Evolutionary conservation across 1,284 basidiomycete species (phyloP), one percentile per base, ranked within the genome.

Genomic region (Neonothopanus nambi): DNA sequence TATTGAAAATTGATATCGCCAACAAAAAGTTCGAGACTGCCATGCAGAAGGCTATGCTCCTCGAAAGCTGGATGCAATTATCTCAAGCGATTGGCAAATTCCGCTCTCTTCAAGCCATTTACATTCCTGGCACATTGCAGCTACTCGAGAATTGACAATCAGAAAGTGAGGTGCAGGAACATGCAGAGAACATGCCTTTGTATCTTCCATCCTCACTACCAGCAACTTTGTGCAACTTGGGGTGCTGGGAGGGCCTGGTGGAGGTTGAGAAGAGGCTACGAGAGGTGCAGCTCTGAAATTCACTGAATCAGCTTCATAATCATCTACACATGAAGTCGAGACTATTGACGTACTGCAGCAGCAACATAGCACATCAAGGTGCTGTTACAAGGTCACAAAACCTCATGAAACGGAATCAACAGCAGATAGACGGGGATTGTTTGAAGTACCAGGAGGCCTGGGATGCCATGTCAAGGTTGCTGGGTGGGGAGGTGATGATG

Each of bases 251-350:
- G 13, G 28, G 18, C 13, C 28, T 55, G 4, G n/a, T 18, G 8
- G 23, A 37, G 11, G 20, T 51, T 3, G 48, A 51, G 28, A 12
- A 28, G 6, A 18, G 28, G 24, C 36, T 55, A 6, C 48, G 35
- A 13, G 41, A 51, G 15, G 53, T 30, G 24, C 48, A 55, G 12
- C 39, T 51, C 17, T 35, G 35, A 9, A 24, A 13, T 18, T 30
- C 41, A 9, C 26, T 55, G 17, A 43, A 44, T 15, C 15, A 33
- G 5, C 33, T 55, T 8, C 21, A 42, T 15, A 50, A 44, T 17
- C 38, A 49, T 17, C 28, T 54, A 20, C 47, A 45, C 17, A 48
- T 54, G 39, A 54, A 49, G 30, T 54, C 46, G 13, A 6, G 52
- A 17, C 38, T 54, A 5, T 21, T 48, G 18, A 54, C 40, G 11